Evolutionary conservation across 495 filamentous ascomycete genomes (phyloP), one percentile per base, ranked within the genome.

Genomic region (Lasiosphaeria hispida): DNA sequence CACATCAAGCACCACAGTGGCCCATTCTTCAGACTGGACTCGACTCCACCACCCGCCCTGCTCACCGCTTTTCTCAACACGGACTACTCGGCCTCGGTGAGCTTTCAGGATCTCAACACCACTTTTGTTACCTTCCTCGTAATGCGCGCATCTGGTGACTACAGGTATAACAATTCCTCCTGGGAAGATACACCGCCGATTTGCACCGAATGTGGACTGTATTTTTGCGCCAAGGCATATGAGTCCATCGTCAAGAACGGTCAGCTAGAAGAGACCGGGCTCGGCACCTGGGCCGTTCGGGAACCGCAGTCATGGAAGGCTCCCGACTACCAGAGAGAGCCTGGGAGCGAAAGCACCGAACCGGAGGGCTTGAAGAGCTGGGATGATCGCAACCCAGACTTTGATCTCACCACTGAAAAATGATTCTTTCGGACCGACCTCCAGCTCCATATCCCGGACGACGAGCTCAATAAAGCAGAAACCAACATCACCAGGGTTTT

Each of bases 61-160:
- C 34, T 50, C 11, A 50, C 48, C 4, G 48, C 48, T 1, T 50
- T 50, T 33, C n/a, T 38, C 11, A 50, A 50, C 13, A 7, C 7
- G 2, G n/a, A 37, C 30, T 37, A 50, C 48, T 14, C 30, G 10
- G 18, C 48, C 3, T 50, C 48, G 23, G 34, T 50, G 13, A 50
- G 48, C 48, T 50, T 50, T 17, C 48, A 15, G 10, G 48, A 50
- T 34, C 48, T 50, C 48, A 14, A 50, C 48, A 50, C 48, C 3
- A 36, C 48, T 10, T n/a, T 50, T 35, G 48, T 23, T 13, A 50
- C 48, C 7, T 18, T 50, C 18, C 23, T 50, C 34, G 18, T 50
- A 7, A 7, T 50, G 23, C 48, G 48, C 34, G 48, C 48, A 10
- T 23, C 23, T 7, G 48, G 13, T 6, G 48, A 50, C 48, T 50